A percentile compares a stretch with the other conserved stretches of the same genome.
These are phyloP conservation scores for Calonectria leucothoes DNA, from an alignment of 2,329 filamentous ascomycete species.

Conservation along the genomic window DNA sequence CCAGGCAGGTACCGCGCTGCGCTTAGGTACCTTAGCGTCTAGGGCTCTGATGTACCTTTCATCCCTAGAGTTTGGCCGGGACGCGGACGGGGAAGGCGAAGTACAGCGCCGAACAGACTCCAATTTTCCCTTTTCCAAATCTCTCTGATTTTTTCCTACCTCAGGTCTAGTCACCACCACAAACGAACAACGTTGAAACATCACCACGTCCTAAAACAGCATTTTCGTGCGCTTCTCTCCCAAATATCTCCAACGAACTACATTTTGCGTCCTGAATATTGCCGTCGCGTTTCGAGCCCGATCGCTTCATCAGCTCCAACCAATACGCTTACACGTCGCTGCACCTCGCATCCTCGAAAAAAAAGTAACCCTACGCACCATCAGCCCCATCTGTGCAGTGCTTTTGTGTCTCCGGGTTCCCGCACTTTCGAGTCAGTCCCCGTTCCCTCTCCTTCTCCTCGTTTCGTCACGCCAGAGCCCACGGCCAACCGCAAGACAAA, in stretches of 20 bases:
- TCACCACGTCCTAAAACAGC: conserved; percentile 21
- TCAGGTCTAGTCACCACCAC: conserved; percentile 44
- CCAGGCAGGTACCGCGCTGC: neutral
- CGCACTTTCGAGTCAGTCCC: conserved; percentile 29
- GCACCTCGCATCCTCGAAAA: conserved; percentile 31
- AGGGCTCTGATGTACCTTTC: conserved; percentile 8
- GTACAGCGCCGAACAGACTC: conserved; percentile 30
- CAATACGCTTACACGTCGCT: conserved; percentile 35
- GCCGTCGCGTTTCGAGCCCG: conserved; percentile 14
- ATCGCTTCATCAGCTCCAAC: conserved; percentile 9
- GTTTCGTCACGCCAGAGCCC: conserved; percentile 29
- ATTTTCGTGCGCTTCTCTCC: conserved; percentile 27
- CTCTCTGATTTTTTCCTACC: conserved; percentile 48
- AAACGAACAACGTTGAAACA: conserved; percentile 41
- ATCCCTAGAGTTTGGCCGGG: conserved; percentile 12
- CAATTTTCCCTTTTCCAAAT: conserved; percentile 48
- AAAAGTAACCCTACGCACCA: conserved; percentile 29
- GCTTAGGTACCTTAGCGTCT: conserved; percentile 15
- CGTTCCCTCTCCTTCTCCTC: conserved; percentile 26
- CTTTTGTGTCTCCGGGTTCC: conserved; percentile 32
- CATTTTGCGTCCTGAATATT: neutral
- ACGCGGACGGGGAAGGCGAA: conserved; percentile 10
- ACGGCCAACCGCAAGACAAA: conserved; percentile 25
- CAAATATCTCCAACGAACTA: conserved; percentile 27
- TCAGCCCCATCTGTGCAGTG: conserved; percentile 31